Evolutionary conservation across 805 yeast genomes (phyloP), one percentile per base, ranked within the genome.

Genomic region (Maudiozyma barnettii): DNA sequence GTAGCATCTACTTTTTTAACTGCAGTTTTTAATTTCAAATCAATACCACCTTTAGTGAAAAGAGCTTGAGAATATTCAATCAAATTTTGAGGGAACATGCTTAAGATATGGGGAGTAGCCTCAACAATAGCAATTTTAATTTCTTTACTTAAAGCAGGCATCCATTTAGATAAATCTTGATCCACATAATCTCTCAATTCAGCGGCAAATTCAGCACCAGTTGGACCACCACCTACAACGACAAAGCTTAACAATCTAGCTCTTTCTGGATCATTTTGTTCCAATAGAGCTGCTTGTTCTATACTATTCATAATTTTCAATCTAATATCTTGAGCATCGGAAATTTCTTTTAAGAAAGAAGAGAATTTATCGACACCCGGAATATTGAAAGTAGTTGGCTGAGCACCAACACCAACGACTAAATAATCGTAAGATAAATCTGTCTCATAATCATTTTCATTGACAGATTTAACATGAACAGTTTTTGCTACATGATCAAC

Each of bases 171-270:
- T 69, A 90, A 75, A 68, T 90, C 98, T 67, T 90, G 95, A 66
- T 85, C 89, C 52, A 89, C 84, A 69, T 86, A 91, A 69, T 90
- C 98, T 71, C 85, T 95, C 58, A 90, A 72, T 70, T 91, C 97
- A 61, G 95, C 98, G 56, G 97, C 96, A 59, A 89, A 84, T 71
- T 89, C 97, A 52, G 90, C 96, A 72, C 98, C 98, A 40, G 98
- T 90, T 65, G 98, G 97, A 54, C 98, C 98, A 69, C 97, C 98
- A 61, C 98, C 98, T 56, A 93, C 95, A 52, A 91, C 95, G 52
- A 91, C 91, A 58, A 89, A 82, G 52, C 82, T 84, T 64, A 90
- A 76, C 59, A 91, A 76, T 66, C 95, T 79, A 69, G 80, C 78
- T 69, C 97, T 80, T 65, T 86, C 95, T 19, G 81, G 81, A 56